Base-by-base conservation (phyloP, 352 stramenopile species). In the Pythium sp. region DNA sequence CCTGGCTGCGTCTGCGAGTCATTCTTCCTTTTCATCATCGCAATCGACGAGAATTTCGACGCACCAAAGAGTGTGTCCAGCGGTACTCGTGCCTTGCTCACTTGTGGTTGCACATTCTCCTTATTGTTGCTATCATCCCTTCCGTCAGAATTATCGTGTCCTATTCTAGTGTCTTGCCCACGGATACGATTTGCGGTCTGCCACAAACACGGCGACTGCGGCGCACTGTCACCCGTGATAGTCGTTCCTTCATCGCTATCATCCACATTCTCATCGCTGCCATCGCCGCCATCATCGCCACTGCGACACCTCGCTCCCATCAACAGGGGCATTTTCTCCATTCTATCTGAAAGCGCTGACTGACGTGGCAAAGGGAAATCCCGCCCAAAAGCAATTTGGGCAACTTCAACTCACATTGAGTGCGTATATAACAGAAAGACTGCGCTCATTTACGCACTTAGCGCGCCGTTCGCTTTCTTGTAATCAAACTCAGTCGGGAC, bases 131-230 rank as follows among this genome's bases (percentile, higher is more conserved):
- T 14, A 38, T 54, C 30, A 34, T 12, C 24, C 11, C 56, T 46
- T 18, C 30, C 30, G 32, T 34, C 14, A 46, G 22, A 20, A 49
- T n/a, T n/a, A 24, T 26, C 56, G n/a, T 43, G 18, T n/a, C 12
- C 56, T 8, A 8, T 59, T 14, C 14, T n/a, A 15, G 28, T 32
- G 7, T 4, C 38, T 20, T 47, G 38, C 4, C 5, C 38, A 12
- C 38, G 38, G 2, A 0, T 30, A 24, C 12, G 20, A 34, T 59
- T n/a, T n/a, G 14, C 30, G 18, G 22, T 68, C 56, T 54, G 30
- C 58, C 22, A 74, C 43, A 84, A 12, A 41, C 75, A 86, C 22
- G 77, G 78, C 26, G 78, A 86, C 41, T 46, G 58, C 58, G 59
- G 54, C 7, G 72, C 73, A 38, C 75, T 82, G 22, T 58, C 73